Evolutionary conservation across 257 asterid genomes (phyloP), one percentile per base, ranked within the genome.

Genomic region (Jasminum sambac): DNA sequence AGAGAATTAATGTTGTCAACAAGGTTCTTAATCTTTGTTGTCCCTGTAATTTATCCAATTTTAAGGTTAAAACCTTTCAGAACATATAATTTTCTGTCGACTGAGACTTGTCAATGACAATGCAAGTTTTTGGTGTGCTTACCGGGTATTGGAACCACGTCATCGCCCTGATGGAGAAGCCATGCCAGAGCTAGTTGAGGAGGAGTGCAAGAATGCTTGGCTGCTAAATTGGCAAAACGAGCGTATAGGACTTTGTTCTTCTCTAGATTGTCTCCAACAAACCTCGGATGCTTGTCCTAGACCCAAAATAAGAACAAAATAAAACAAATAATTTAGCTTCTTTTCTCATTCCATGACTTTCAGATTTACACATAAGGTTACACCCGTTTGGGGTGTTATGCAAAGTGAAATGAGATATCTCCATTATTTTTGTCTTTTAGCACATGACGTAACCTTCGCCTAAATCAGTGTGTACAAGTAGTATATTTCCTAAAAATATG

Each of bases 111-210:
- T 17, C 25, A n/a, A 50, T 1, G 25, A 17, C 25, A 19, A n/a
- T 48, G 58, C 1, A 2, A 6, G 3, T 41, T 16, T 30, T 14
- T 8, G 2, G 8, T 5, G 17, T 12, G 38, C 46, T 6, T 76
- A 84, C 89, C 85, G 60, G 87, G 90, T 64, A 84, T 79, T 5
- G 90, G 88, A 58, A 87, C 80, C 24, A 87, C 68, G 37, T 81
- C 87, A 19, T 83, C 64, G 26, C 90, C 83, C 71, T 85, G 88
- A 68, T 83, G 79, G 34, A 83, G 79, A 63, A 87, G 82, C 93
- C 88, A 87, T 0, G 83, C 82, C 66, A 87, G 79, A 66, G 87
- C 88, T 68, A 84, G 81, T 68, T 87, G 90, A 43, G 90, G 80
- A 64, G 86, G 79, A 8, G 79, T 69, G 17, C 87, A 84, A 38